Evolutionary conservation across 257 asterid genomes (phyloP).

Genomic region (Solanum pennellii): DNA sequence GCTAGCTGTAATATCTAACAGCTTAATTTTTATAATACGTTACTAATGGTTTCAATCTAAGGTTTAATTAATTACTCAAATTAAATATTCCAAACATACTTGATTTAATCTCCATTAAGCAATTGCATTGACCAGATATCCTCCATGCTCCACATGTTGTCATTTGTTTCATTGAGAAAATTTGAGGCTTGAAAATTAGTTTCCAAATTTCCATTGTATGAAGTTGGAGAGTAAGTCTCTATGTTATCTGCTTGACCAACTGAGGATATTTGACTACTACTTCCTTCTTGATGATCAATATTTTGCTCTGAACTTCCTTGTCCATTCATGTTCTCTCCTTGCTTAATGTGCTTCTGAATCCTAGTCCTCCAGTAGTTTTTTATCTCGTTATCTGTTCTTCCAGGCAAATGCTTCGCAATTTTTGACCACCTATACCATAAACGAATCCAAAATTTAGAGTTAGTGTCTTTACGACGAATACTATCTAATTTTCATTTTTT

Average conservation of each 20-base stretch:
- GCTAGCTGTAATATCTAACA: neutral
- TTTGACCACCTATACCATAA: conserved; percentile 63
- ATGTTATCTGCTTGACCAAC: conserved; percentile 21
- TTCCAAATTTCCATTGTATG: conserved; percentile 35
- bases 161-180: conserved; percentile 47
- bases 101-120: conserved; percentile 32
- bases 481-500: neutral
- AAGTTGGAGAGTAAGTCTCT: conserved; percentile 59
- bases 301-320: conserved; percentile 37
- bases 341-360: conserved; percentile 69
- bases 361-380: conserved; percentile 91
- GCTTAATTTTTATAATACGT: neutral
- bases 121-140: conserved; percentile 85
- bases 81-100: neutral
- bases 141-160: conserved; percentile 78
- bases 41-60: neutral
- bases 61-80: neutral
- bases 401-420: conserved; percentile 84
- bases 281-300: conserved; percentile 26
- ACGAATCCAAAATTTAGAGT: neutral
- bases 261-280: conserved; percentile 48
- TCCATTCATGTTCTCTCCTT: neutral
- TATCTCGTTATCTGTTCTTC: conserved; percentile 90
- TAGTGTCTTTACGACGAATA: neutral
- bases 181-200: conserved; percentile 23